A percentile compares a stretch with the other conserved stretches of the same genome.
phyloP scores from a whole-genome alignment of 1,284 basidiomycete species.

The Boletellus deceptivus region DNA sequence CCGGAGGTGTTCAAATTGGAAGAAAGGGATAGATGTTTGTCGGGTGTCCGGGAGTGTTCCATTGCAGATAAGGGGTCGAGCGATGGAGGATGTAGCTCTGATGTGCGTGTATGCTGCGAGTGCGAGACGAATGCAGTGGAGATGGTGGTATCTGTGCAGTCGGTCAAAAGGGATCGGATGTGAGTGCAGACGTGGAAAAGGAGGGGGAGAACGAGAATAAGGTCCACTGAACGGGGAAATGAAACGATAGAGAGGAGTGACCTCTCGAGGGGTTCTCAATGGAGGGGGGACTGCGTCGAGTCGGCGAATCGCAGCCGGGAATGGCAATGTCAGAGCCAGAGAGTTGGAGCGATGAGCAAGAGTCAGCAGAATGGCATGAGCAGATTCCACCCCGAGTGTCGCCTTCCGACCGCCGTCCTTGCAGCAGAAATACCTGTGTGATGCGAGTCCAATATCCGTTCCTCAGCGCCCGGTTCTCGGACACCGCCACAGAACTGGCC shows the following conservation, averaged over 20 bases:
- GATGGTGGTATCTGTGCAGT: neutral
- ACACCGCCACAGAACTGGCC: slow-evolving; percentile 1
- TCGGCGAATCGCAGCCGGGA: slow-evolving; percentile 15
- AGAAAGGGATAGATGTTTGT: slow-evolving; percentile 13
- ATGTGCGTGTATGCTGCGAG: slow-evolving; percentile 5
- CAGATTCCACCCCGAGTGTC: neutral
- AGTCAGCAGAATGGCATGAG: neutral
- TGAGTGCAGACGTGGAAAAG: neutral
- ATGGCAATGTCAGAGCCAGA: slow-evolving; percentile 1
- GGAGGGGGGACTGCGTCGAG: neutral
- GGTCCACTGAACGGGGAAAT: slow-evolving; percentile 2
- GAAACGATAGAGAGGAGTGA: neutral
- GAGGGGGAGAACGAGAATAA: neutral
- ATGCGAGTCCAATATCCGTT: neutral
- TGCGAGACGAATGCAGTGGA: neutral
- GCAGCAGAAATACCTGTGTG: neutral
- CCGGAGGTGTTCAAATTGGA: slow-evolving; percentile 19
- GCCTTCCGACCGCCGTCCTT: neutral
- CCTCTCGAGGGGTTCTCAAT: slow-evolving; percentile 12
- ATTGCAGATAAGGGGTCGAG: slow-evolving; percentile 16
- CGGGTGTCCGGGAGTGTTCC: slow-evolving; percentile 19
- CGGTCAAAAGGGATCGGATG: neutral
- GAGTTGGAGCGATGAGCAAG: neutral
- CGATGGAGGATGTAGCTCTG: neutral
- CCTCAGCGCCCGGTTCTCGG: neutral